phyloP scores from a whole-genome alignment of 2,329 filamentous ascomycete genomes.

The Aureobasidium melanogenum region DNA sequence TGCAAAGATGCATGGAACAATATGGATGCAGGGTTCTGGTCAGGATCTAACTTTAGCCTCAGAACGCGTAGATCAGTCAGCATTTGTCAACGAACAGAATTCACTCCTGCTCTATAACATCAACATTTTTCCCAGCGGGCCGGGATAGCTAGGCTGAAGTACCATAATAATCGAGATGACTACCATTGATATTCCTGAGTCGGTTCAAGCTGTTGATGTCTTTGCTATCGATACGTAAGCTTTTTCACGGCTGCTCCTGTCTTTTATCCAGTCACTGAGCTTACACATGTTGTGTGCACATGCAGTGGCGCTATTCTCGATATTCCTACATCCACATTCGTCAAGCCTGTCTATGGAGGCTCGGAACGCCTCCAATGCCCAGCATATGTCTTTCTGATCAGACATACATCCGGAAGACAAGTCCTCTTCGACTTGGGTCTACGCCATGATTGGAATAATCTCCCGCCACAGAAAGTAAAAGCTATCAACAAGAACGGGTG shows the following conservation, averaged over 20 bases:
- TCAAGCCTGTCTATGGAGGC: conserved; percentile 32
- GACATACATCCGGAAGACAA: conserved; percentile 32
- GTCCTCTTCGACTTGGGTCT: conserved; percentile 41
- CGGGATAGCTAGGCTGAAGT: neutral
- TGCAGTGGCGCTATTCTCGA: conserved; percentile 13
- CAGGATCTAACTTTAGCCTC: neutral
- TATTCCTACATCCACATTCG: conserved; percentile 27
- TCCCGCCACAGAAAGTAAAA: conserved; percentile 24
- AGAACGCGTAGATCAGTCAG: neutral
- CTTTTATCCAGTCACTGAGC: no score
- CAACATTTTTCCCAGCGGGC: neutral
- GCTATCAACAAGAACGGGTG: conserved; percentile 25
- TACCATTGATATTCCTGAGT: neutral
- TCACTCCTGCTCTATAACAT: neutral
- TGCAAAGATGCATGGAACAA: neutral
- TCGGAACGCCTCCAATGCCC: conserved; percentile 30
- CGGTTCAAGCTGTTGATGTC: neutral
- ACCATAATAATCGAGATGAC: neutral
- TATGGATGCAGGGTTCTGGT: no score
- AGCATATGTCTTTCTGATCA: conserved; percentile 39
- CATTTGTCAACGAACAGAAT: neutral
- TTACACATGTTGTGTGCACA: no score
- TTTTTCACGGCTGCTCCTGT: neutral
- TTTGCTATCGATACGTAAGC: neutral
- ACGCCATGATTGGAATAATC: conserved; percentile 36